phyloP scores from a whole-genome alignment of 768 basidiomycete genomes.

The Russula ochroleuca region DNA sequence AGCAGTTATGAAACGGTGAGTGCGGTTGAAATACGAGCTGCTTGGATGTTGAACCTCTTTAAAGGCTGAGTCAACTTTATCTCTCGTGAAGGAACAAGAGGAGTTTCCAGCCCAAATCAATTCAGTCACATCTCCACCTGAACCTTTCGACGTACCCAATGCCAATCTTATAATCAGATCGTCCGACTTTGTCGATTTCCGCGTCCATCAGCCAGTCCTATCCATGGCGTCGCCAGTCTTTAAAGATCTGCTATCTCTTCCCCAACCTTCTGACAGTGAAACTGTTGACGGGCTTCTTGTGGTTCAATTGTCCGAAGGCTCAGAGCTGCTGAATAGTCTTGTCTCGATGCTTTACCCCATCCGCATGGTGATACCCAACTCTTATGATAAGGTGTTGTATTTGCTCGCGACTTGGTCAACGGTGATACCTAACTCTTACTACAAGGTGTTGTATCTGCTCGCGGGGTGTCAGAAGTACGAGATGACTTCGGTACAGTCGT shows the following conservation, averaged over 20 bases:
- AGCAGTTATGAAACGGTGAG: slow-evolving; percentile 1
- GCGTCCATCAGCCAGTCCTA: slow-evolving; percentile 14
- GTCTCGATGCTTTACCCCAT: no score
- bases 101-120: no score
- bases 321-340: no score
- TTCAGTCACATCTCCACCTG: background rate
- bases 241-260: slow-evolving; percentile 16
- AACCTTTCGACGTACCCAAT: background rate
- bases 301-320: no score
- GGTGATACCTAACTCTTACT: no score
- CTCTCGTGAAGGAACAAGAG: background rate
- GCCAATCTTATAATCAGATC: slow-evolving; percentile 6
- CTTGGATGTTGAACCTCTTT: background rate
- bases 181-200: slow-evolving; percentile 8
- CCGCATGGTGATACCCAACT: no score
- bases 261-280: background rate
- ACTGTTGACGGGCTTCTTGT: background rate
- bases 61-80: slow-evolving; percentile 6
- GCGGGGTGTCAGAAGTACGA: no score
- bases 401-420: no score
- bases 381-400: no score
- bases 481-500: no score
- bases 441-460: no score
- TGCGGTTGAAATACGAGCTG: no score
- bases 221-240: background rate